A percentile compares a stretch with the other conserved stretches of the same genome.
Conservation (phyloP, 2,329 filamentous ascomycete species). For the Sclerotinia subarctica region DNA sequence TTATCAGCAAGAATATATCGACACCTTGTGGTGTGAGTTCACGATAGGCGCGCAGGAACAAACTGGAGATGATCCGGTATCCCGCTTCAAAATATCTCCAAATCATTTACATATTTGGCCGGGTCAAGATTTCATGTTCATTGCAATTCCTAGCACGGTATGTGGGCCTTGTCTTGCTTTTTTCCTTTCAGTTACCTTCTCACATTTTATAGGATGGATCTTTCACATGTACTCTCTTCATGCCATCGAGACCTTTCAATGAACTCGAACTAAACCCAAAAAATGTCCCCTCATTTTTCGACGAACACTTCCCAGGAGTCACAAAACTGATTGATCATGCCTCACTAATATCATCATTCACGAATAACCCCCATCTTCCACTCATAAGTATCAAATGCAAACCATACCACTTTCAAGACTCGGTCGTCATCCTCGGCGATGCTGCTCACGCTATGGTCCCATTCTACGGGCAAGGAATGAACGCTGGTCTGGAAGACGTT, state of each 20-base stretch:
- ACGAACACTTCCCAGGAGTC: slow-evolving; percentile 82
- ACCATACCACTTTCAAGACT: slow-evolving; percentile 76
- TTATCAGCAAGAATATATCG: slow-evolving; percentile 92
- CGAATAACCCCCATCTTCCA: slow-evolving; percentile 80
- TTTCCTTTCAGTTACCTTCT: slow-evolving; percentile 3
- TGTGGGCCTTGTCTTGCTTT: background rate
- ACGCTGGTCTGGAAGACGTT: slow-evolving; percentile 92
- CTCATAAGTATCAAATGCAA: slow-evolving; percentile 90
- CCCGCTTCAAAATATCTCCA: slow-evolving; percentile 74
- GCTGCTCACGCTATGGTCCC: slow-evolving; percentile 97
- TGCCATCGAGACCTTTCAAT: slow-evolving; percentile 67
- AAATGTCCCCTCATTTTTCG: slow-evolving; percentile 69
- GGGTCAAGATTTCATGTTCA: slow-evolving; percentile 93
- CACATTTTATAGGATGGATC: slow-evolving; percentile 66
- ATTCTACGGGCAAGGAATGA: slow-evolving; percentile 98
- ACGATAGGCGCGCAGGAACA: slow-evolving; percentile 51
- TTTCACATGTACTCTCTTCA: slow-evolving; percentile 93
- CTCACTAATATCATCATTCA: slow-evolving; percentile 72
- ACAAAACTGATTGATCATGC: slow-evolving; percentile 64
- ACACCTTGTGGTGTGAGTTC: slow-evolving; percentile 97
- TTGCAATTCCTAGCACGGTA: slow-evolving; percentile 72
- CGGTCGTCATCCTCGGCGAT: slow-evolving; percentile 84
- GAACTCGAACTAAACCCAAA: slow-evolving; percentile 62
- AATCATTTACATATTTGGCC: slow-evolving; percentile 98
- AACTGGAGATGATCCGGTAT: slow-evolving; percentile 37